Base-by-base conservation (phyloP, 192 early-diverging fungal genomes). In the Kickxella alabastrina region DNA sequence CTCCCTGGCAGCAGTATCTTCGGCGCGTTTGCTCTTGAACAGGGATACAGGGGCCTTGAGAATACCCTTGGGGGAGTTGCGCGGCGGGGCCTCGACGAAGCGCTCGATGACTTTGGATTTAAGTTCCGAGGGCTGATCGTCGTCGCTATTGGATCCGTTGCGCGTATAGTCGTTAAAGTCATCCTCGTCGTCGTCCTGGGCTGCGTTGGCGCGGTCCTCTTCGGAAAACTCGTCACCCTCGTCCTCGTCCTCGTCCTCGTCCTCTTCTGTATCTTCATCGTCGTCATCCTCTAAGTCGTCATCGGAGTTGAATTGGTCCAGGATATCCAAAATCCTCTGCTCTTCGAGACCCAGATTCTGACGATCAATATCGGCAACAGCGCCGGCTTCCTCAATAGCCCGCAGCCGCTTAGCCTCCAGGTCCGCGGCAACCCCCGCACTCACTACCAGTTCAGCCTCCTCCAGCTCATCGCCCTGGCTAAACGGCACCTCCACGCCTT, bases 141-240 rank as follows among this genome's bases (percentile, higher is more conserved):
- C 32, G 12, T 61, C 38, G 12, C 22, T 13, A 3, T 43, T 46
- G 26, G 31, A 40, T 17, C 34, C 38, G n/a, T 31, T 21, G 32
- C 28, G 15, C 5, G 4, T 4, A 10, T 37, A 23, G 15, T 64
- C 58, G 43, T 76, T 69, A 29, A 48, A 69, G 40, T 68, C 73
- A 48, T 76, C 73, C 3, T 76, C 73, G 27, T 76, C 67, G 32
- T 76, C 73, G 35, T 70, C 67, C 10, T 43, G 52, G 13, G 56
- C 64, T 10, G 60, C 65, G 18, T 64, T 54, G 3, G 46, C 45
- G 26, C 56, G 65, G 15, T 68, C 71, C 21, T 75, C 71, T 52
- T 75, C 64, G 0, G 64, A 67, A 39, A 64, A 68, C 34, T 51
- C 71, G 31, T 68, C 67, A 21, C 59, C 51, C 15, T 52, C 68